Conservation (phyloP, 257 asterid genomes). For the Capsicum chinense region DNA sequence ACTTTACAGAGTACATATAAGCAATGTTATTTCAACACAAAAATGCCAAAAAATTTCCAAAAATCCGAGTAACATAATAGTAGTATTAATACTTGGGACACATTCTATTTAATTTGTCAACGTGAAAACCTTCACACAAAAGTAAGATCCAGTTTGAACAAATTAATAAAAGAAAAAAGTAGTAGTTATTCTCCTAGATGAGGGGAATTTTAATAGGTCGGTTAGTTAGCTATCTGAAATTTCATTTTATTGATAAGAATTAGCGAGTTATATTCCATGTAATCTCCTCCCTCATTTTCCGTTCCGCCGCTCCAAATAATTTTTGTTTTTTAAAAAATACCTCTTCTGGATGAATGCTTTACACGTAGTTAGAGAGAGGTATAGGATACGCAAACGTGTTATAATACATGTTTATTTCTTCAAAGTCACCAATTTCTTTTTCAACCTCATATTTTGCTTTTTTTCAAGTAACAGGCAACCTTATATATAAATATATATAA, state of each 20-base stretch:
- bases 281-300: no score
- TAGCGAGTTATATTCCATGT: no score
- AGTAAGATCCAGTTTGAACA: no score
- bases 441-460: not conserved
- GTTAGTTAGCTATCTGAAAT: no score
- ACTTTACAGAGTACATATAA: no score
- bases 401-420: constrained; percentile 1
- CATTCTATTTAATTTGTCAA: not conserved
- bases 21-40: no score
- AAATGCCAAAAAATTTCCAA: no score
- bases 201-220: no score
- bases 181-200: not conserved
- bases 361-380: constrained; percentile 42
- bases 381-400: constrained; percentile 41
- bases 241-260: no score
- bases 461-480: not conserved
- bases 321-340: no score
- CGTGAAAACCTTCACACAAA: no score
- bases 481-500: constrained; percentile 28
- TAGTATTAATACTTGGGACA: not conserved
- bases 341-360: not conserved
- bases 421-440: constrained; percentile 24
- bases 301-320: no score
- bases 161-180: not conserved
- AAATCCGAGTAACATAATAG: not conserved